Base-by-base conservation (phyloP, 2,329 filamentous ascomycete species). In the Arachnopeziza araneosa region DNA sequence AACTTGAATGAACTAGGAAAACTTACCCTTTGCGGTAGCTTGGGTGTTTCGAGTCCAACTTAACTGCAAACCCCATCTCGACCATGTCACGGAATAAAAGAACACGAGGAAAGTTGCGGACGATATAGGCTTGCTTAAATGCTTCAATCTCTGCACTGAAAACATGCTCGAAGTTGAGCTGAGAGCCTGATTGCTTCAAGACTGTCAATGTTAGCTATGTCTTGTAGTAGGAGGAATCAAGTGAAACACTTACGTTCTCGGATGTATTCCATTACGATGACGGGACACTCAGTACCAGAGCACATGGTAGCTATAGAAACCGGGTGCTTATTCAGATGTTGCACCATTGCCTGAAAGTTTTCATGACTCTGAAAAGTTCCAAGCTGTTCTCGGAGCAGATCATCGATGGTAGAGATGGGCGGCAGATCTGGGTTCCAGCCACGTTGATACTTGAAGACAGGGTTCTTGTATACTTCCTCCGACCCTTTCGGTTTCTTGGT, bases 221-320 rank as follows among this genome's bases (percentile, higher is more conserved):
- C 14, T 52, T 36, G 12, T 56, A 55, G 21, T 54, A 56, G 10
- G 54, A 54, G 17, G 52, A 30, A 58, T 6, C 24, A 50, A 52
- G 59, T 19, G 26, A 32, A 59, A 17, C 56, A 69, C 67, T 71
- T 70, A 73, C 79, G 75, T 19, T 81, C 75, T 49, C 75, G 71
- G 52, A 91, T 73, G 70, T 86, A 76, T 17, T 83, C 75, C 17
- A 91, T 69, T 0, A 86, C 86, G 1, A 92, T 76, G 1, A 93
- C 74, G 0, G 90, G 90, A 4, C 85, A 84, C 66, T 93, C 90
- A 0, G 90, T 93, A 0, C 90, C 90, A 1, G 89, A 92, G 70
- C 89, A 93, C 77, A 92, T 84, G 0, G 90, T 93, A 0, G 81
- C 88, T 24, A 92, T 9, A 23, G 30, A 19, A 24, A 58, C 10